Evolutionary conservation across 2,329 filamentous ascomycete genomes (phyloP).

Genomic region (Beauveria pseudobassiana): DNA sequence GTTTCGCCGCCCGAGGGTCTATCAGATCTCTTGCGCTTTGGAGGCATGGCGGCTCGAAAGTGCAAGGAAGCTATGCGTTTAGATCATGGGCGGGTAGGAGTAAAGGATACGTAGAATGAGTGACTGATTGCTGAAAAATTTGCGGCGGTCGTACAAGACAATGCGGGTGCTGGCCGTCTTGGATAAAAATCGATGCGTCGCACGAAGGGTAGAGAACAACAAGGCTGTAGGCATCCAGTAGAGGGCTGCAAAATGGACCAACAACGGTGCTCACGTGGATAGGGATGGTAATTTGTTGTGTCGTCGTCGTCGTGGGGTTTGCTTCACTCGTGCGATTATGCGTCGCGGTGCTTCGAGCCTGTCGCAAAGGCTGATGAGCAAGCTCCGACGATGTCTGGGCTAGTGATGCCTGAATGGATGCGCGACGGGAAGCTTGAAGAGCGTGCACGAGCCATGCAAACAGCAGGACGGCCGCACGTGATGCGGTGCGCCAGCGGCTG

Average conservation of each 20-base stretch:
- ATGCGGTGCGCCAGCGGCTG: not conserved
- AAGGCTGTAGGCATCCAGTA: not conserved
- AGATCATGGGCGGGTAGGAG: conserved; percentile 26
- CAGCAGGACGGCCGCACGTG: conserved; percentile 8
- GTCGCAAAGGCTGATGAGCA: conserved; percentile 5
- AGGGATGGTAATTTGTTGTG: not conserved
- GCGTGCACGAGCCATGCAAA: conserved; percentile 11
- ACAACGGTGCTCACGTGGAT: not conserved
- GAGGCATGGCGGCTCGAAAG: conserved; percentile 39
- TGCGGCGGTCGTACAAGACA: not conserved
- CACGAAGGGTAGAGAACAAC: not conserved
- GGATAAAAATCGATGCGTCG: not conserved
- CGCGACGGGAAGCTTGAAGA: conserved; percentile 1
- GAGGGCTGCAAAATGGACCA: not conserved
- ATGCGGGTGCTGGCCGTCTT: not conserved
- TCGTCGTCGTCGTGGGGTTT: not conserved
- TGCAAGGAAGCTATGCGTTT: conserved; percentile 15
- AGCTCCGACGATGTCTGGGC: conserved; percentile 5
- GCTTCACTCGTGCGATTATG: not conserved
- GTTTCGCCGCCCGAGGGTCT: conserved; percentile 38
- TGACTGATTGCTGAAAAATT: not conserved
- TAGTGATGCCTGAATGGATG: not conserved
- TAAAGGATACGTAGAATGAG: not conserved
- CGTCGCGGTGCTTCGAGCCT: not conserved
- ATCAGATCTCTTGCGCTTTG: conserved; percentile 53